Evolutionary conservation across 1,284 basidiomycete species (phyloP).

Genomic region (Phylloporus gajari): DNA sequence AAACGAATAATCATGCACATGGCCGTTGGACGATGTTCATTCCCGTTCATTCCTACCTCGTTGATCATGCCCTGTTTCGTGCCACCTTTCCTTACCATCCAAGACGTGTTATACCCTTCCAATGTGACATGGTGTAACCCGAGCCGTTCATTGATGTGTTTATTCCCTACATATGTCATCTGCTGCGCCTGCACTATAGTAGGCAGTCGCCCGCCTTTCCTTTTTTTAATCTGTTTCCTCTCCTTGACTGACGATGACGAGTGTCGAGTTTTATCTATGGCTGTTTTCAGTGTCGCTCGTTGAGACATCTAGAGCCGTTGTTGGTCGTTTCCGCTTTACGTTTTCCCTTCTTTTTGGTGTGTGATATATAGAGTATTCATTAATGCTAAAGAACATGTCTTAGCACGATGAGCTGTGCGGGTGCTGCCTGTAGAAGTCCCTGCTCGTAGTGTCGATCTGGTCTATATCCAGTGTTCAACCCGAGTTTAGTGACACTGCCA

Average conservation of each 20-base stretch:
- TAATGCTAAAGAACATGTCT: neutral
- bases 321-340: neutral
- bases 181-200: neutral
- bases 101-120: conserved; percentile 7
- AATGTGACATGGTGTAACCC: conserved; percentile 2
- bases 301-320: neutral
- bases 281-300: neutral
- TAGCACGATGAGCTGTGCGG: too few relatives aligned
- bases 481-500: too few relatives aligned
- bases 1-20: conserved; percentile 1
- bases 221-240: conserved; percentile 4
- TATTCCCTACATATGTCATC: conserved; percentile 2
- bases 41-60: neutral
- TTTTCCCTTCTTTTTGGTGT: neutral
- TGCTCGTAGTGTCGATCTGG: too few relatives aligned
- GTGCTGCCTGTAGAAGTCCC: too few relatives aligned
- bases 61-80: too few relatives aligned
- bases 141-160: conserved; percentile 2
- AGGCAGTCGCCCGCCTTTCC: neutral
- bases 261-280: neutral
- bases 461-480: too few relatives aligned
- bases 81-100: neutral
- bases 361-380: conserved; percentile 6
- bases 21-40: neutral
- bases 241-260: conserved; percentile 1